phyloP scores from a whole-genome alignment of 805 yeast genomes.

The Schwanniomyces vanrijiae region DNA sequence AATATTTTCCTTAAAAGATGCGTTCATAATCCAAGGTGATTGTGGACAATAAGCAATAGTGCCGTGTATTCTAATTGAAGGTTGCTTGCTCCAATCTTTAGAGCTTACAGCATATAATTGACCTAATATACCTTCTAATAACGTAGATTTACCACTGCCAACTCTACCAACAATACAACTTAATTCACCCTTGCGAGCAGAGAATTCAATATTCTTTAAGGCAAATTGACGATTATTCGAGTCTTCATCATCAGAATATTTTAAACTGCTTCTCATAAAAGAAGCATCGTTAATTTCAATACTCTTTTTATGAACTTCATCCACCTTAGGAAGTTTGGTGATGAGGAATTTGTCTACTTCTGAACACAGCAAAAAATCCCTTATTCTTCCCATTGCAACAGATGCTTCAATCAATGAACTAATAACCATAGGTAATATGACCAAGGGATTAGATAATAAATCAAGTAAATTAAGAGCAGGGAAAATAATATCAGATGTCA shows the following conservation, averaged over 20 bases:
- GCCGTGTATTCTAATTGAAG: conserved; percentile 25
- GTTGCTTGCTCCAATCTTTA: conserved; percentile 16
- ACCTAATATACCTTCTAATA: conserved; percentile 35
- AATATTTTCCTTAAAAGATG: conserved; percentile 40
- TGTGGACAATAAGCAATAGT: conserved; percentile 41
- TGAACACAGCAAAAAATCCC: conserved; percentile 30
- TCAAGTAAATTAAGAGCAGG: conserved; percentile 40
- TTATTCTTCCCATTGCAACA: conserved; percentile 34
- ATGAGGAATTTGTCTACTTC: conserved; percentile 29
- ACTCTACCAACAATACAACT: conserved; percentile 45
- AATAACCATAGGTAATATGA: conserved; percentile 32
- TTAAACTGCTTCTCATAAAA: conserved; percentile 29
- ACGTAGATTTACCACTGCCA: conserved; percentile 41
- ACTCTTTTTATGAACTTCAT: conserved; percentile 20
- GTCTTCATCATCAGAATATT: conserved; percentile 8
- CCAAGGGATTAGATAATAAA: conserved; percentile 36
- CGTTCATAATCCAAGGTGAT: conserved; percentile 42
- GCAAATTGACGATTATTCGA: conserved; percentile 22
- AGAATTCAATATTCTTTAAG: conserved; percentile 28
- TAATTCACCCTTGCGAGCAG: conserved; percentile 36
- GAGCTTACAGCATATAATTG: not conserved
- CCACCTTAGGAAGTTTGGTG: conserved; percentile 14
- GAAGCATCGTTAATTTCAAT: conserved; percentile 29
- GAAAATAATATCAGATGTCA: conserved; percentile 38
- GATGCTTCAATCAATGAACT: conserved; percentile 27